Percentiles rank a stretch among this genome's conserved stretches.
phyloP scores from a whole-genome alignment of 2,329 filamentous ascomycete genomes.

The Fusarium xylarioides region DNA sequence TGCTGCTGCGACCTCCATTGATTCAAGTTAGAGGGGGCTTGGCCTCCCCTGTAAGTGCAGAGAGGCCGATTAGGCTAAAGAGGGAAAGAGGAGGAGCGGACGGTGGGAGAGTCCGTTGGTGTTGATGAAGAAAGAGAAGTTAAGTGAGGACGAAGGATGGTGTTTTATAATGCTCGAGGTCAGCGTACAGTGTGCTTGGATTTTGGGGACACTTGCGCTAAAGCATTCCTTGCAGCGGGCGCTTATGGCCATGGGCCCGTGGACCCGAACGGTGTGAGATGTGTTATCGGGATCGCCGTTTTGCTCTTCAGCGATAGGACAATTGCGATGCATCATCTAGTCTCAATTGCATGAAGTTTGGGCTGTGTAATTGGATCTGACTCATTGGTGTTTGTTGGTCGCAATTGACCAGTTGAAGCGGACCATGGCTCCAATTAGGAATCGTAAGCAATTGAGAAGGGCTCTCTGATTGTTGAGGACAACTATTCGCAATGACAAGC shows the following conservation, averaged over 20 bases:
- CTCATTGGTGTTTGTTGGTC: not conserved
- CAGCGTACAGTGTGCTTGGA: conserved; percentile 25
- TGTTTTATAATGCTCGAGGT: conserved; percentile 27
- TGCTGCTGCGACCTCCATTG: conserved; percentile 35
- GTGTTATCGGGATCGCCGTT: not conserved
- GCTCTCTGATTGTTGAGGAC: not conserved
- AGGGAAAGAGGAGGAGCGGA: not conserved
- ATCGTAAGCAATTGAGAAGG: not conserved
- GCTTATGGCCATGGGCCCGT: not conserved
- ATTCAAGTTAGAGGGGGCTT: conserved; percentile 41
- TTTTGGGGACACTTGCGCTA: conserved; percentile 8
- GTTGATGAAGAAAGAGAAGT: conserved; percentile 13
- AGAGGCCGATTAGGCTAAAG: conserved; percentile 35
- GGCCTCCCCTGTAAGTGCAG: conserved; percentile 40
- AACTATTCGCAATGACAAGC: not conserved
- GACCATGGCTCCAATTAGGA: not conserved
- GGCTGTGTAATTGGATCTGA: not conserved
- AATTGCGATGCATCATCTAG: not conserved
- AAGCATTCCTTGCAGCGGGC: not conserved
- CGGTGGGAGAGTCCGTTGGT: conserved; percentile 9
- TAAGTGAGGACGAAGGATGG: not conserved
- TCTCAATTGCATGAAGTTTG: not conserved
- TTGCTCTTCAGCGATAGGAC: not conserved
- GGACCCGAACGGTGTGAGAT: conserved; percentile 4
- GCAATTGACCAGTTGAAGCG: not conserved